Percentiles rank a stretch among this genome's conserved stretches.
These are phyloP conservation scores for Tubosaeta brunneosetosa DNA, from an alignment of 768 basidiomycete species.

Conservation along the genomic window DNA sequence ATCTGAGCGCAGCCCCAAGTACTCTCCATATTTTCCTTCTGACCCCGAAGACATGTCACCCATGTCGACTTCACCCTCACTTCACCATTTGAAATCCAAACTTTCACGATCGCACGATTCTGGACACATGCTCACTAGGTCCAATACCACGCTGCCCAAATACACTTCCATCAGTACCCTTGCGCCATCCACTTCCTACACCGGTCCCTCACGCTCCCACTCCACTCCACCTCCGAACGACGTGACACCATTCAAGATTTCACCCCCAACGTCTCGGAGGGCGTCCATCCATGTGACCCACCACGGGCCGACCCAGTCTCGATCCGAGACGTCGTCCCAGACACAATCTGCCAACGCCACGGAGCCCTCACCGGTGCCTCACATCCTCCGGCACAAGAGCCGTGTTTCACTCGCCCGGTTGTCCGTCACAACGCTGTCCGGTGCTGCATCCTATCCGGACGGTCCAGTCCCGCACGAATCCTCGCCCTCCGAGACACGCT, in stretches of 20 bases:
- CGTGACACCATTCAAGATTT: constrained; percentile 10
- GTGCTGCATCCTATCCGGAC: neutral
- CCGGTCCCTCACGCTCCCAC: constrained; percentile 19
- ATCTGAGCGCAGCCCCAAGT: constrained; percentile 6
- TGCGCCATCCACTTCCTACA: constrained; percentile 23
- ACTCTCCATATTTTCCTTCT: constrained; percentile 15
- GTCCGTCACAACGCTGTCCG: constrained; percentile 1
- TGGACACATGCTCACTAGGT: constrained; percentile 16
- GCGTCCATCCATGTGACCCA: constrained; percentile 7
- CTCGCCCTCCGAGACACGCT: constrained; percentile 17
- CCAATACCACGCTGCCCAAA: constrained; percentile 20
- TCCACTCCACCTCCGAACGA: constrained; percentile 12
- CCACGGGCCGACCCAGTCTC: neutral
- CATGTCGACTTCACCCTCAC: constrained; percentile 10
- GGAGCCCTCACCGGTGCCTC: constrained; percentile 5
- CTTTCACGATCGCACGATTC: constrained; percentile 18
- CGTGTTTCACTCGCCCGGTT: constrained; percentile 10
- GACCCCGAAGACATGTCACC: constrained; percentile 21
- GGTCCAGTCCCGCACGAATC: constrained; percentile 8
- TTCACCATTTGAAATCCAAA: constrained; percentile 8
- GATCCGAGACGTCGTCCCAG: constrained; percentile 8
- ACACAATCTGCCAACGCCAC: constrained; percentile 10
- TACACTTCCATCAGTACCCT: constrained; percentile 27
- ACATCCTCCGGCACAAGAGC: constrained; percentile 23
- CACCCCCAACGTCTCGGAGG: constrained; percentile 16